Conservation (phyloP, 768 basidiomycete genomes). For the Scleroderma bovista region DNA sequence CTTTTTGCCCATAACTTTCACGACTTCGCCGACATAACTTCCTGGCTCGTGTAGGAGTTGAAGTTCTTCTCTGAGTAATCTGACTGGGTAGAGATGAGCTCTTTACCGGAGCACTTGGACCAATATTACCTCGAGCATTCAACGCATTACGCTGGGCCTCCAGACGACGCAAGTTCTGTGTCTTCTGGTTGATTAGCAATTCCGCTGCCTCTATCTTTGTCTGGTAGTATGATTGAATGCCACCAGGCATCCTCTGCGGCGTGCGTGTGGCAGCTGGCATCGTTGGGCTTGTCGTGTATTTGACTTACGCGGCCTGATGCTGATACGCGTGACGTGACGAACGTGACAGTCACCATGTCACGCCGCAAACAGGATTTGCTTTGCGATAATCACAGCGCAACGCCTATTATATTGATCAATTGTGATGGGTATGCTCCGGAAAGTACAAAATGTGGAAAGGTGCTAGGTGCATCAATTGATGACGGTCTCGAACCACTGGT, state of each 20-base stretch:
- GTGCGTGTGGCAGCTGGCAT: slow-evolving; percentile 37
- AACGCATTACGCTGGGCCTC: slow-evolving; percentile 97
- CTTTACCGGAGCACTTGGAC: not conserved
- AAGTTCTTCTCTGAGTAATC: slow-evolving; percentile 86
- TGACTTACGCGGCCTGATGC: slow-evolving; percentile 4
- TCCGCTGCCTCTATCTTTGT: slow-evolving; percentile 94
- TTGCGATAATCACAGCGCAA: no score
- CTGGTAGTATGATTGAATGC: slow-evolving; percentile 88
- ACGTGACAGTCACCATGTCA: not conserved
- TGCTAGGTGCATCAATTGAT: no score
- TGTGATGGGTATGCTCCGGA: not conserved
- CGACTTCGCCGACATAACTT: slow-evolving; percentile 95
- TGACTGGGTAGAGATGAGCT: slow-evolving; percentile 44
- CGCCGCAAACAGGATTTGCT: no score
- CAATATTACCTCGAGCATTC: slow-evolving; percentile 78
- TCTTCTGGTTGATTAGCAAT: slow-evolving; percentile 90
- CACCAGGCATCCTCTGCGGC: slow-evolving; percentile 43
- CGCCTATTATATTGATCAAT: not conserved
- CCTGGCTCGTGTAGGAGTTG: slow-evolving; percentile 93
- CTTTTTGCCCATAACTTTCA: slow-evolving; percentile 99
- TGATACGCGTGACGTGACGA: slow-evolving; percentile 2
- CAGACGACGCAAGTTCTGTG: slow-evolving; percentile 89
- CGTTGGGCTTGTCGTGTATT: not conserved
- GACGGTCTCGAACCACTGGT: no score
- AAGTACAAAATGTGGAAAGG: no score